Conservation (phyloP, 371 early-diverging fungal genomes). For the Saksenaea oblongispora region DNA sequence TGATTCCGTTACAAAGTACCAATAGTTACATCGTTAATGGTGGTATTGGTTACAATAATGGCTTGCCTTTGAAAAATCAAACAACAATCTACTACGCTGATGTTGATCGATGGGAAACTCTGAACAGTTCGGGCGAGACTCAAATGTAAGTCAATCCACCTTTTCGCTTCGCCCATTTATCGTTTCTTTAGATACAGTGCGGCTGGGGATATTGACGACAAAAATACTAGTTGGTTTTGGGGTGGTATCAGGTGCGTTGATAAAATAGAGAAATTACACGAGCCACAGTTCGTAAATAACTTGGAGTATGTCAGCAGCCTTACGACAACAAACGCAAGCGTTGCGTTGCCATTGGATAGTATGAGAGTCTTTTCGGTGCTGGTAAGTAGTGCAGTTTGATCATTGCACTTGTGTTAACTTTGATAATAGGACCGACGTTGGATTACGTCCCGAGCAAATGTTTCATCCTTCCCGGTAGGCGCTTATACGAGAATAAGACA, state of each 20-base stretch:
- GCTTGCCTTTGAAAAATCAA: constrained; percentile 11
- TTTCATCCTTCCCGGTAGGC: background rate
- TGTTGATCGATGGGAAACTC: constrained; percentile 12
- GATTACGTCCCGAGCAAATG: background rate
- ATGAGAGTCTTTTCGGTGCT: background rate
- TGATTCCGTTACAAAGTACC: constrained; percentile 2
- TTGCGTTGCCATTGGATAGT: background rate
- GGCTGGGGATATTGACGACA: constrained; percentile 12
- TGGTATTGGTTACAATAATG: constrained; percentile 14
- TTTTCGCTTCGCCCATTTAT: background rate
- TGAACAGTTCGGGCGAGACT: background rate
- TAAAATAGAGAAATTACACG: background rate
- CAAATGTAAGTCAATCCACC: background rate
- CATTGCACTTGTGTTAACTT: background rate
- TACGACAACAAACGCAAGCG: background rate
- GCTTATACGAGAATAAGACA: constrained; percentile 8
- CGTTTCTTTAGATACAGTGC: constrained; percentile 7
- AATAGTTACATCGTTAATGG: constrained; percentile 9
- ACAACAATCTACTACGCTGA: constrained; percentile 10
- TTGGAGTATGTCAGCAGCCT: background rate
- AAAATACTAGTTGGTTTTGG: constrained; percentile 15
- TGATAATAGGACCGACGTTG: background rate
- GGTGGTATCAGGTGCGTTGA: constrained; percentile 13
- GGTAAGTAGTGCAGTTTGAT: background rate
- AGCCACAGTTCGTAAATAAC: background rate